Base-by-base conservation (phyloP, 78 protist genomes). In the Dictyostelium citrinum region DNA sequence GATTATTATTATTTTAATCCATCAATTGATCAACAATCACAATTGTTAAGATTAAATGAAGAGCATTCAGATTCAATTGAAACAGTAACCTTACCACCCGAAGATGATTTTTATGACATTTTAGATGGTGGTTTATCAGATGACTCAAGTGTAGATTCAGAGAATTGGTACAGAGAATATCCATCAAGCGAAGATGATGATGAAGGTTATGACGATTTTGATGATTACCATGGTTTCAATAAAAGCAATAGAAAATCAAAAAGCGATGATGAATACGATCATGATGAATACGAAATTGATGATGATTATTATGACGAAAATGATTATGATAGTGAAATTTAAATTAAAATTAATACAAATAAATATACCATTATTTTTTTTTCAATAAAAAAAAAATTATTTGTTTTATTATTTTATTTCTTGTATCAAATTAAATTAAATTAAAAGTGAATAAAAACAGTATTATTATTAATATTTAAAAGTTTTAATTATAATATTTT, bases 31-130 rank as follows among this genome's bases (percentile, higher is more conserved):
- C 81, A 75, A 41, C 49, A 43, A 39, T 41, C 55, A n/a, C 72
- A 64, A 64, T 27, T 64, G 27, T 64, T 64, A 64, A 64, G 72
- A 64, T 17, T 80, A 6, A 29, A 75, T 75, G 51, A 35, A 41
- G 58, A 22, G 16, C 29, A 75, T 33, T 24, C 43, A 51, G 60
- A 60, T 27, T 11, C 12, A 37, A 83, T n/a, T 9, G 85, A 76
- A 41, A 58, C 61, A 31, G 85, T 88, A 9, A 17, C 12, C 5
- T 49, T 88, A 12, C 81, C 84, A 27, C 70, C 93, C 1, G 92
- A 85, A 33, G 91, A 61, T 75, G 75, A 79, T 71, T 75, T 70
- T n/a, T 78, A 61, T 77, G 86, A 78, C 64, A 46, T 20, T 37
- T 33, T 29, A 27, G 60, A 51, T 49, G 76, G 17, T 14, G 12